Evolutionary conservation across 306 rosid species (phyloP).

Genomic region (Aeschynomene evenia): DNA sequence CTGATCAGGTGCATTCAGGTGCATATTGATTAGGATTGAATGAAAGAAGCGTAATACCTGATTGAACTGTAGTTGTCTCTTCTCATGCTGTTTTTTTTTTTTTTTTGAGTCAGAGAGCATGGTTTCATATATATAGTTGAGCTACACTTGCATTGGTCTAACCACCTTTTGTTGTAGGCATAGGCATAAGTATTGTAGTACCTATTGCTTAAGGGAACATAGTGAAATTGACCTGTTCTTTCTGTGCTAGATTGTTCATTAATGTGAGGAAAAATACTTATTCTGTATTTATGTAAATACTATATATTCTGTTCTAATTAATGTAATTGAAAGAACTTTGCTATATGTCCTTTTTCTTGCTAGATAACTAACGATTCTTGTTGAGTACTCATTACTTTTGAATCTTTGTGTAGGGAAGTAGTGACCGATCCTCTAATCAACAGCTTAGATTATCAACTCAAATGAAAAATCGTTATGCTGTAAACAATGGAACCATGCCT

Average conservation of each 20-base stretch:
- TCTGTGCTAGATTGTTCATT: not conserved
- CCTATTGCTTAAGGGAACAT: not conserved
- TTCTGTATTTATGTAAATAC: not conserved
- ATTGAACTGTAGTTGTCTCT: not conserved
- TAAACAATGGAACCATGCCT: conserved; percentile 59
- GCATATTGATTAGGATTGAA: not conserved
- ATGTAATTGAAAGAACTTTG: conserved; percentile 4
- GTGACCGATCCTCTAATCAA: conserved; percentile 58
- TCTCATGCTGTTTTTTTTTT: conserved; percentile 16
- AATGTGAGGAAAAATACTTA: not conserved
- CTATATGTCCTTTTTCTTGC: not conserved
- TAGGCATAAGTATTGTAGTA: not conserved
- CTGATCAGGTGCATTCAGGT: not conserved
- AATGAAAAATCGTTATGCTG: conserved; percentile 47
- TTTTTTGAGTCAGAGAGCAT: not conserved
- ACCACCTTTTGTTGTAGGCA: no score
- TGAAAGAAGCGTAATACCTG: not conserved
- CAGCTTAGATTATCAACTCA: conserved; percentile 55
- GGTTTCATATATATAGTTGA: not conserved
- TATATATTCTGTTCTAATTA: not conserved
- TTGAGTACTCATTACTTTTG: conserved; percentile 16
- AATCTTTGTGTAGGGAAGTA: conserved; percentile 59
- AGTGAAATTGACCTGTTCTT: not conserved
- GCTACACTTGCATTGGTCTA: not conserved
- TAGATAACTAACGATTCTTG: conserved; percentile 2